Base-by-base conservation (phyloP, 768 basidiomycete species). In the Suillus discolor region DNA sequence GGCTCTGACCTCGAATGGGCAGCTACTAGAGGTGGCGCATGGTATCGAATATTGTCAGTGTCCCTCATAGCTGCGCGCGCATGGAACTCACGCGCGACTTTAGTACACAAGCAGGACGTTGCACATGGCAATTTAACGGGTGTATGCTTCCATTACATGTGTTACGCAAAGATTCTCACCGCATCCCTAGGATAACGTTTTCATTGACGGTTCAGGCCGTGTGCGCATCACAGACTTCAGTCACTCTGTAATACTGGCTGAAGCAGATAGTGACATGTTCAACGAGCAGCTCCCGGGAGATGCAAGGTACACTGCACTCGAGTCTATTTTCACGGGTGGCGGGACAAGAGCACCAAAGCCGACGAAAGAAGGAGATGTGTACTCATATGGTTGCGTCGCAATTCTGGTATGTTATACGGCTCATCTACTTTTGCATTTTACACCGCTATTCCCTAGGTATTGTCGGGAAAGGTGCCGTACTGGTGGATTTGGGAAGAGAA, bases 1-100 rank as follows among this genome's bases (percentile, higher is more conserved):
- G 3, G 31, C 31, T 49, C 13, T 57, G 7, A 38, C 13, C n/a
- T 23, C 3, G 15, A 57, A 23, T 15, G 36, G 18, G 8, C 36
- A 57, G 55, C 7, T 57, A 16, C 13, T 23, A 0, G n/a, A 38
- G n/a, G 36, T 57, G 6, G 55, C 55, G 13, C 13, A 23, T 38
- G 55, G 36, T 15, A 57, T 57, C 55, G n/a, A 57, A 15, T 57
- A 57, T 57, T 5, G 55, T 38, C 13, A 57, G 55, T 57, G 28
- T 57, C 13, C 4, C 12, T 3, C 15, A 7, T 23, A 23, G 7
- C 6, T 2, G 7, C 4, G 5, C 2, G 13, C 38, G 55, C 36
- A 38, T 13, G 4, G 13, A 23, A 38, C 36, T 38, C 13, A 57
- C 5, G 12, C 15, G n/a, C n/a, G 15, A 3, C 7, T 13, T 23